Percentiles rank a stretch among this genome's conserved stretches.
phyloP scores from a whole-genome alignment of 139 green algal genomes.

The Chlorella sp. region DNA sequence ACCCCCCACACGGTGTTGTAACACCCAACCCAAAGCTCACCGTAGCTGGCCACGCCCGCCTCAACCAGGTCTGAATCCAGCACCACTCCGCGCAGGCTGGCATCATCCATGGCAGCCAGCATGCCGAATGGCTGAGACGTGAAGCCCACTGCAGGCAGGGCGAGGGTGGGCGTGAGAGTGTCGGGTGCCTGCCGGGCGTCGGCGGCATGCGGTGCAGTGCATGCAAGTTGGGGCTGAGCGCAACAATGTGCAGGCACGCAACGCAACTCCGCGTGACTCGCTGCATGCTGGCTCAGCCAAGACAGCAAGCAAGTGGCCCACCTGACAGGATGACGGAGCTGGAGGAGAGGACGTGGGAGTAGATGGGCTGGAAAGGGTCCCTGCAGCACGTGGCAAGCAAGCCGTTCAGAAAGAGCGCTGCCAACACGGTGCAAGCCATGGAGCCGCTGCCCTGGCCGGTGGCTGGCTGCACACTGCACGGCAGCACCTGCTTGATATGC shows the following conservation, averaged over 20 bases:
- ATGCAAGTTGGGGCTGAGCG: not conserved
- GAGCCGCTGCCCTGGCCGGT: no score
- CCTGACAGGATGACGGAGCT: slow-evolving; percentile 18
- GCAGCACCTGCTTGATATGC: no score
- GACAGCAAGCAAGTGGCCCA: no score
- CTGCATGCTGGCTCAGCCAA: not conserved
- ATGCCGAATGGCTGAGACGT: slow-evolving; percentile 37
- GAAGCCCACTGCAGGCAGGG: slow-evolving; percentile 8
- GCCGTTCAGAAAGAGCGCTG: no score
- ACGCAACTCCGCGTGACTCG: no score
- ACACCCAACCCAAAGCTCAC: no score
- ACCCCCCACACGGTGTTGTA: no score
- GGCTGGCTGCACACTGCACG: no score
- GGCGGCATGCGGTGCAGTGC: not conserved
- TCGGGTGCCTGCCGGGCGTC: not conserved
- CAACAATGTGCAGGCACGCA: not conserved
- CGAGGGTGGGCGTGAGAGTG: no score
- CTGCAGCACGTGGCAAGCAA: not conserved
- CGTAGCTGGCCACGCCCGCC: not conserved
- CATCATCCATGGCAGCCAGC: slow-evolving; percentile 42
- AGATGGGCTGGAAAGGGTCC: slow-evolving; percentile 30
- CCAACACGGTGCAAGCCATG: no score
- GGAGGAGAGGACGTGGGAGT: slow-evolving; percentile 30
- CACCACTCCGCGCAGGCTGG: slow-evolving; percentile 21
- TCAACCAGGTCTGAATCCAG: slow-evolving; percentile 24